Evolutionary conservation across 805 yeast genomes (phyloP).

Genomic region (Ogataea dorogensis): DNA sequence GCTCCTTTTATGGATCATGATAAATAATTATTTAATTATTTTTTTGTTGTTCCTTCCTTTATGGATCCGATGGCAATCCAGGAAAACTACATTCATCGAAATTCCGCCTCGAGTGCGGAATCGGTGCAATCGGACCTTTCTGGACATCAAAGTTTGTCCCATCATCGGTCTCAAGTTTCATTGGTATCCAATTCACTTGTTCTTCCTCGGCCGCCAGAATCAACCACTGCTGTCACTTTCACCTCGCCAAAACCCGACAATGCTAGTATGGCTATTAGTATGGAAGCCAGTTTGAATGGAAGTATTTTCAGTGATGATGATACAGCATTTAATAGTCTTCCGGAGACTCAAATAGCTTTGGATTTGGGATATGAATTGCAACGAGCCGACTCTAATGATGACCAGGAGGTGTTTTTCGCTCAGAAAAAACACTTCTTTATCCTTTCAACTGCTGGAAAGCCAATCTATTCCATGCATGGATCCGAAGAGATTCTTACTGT

Average conservation of each 20-base stretch:
- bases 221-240: slow-evolving; percentile 35
- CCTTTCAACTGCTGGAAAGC: slow-evolving; percentile 83
- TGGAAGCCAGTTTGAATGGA: slow-evolving; percentile 24
- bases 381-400: slow-evolving; percentile 28
- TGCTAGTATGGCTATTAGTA: slow-evolving; percentile 12
- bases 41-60: slow-evolving; percentile 5
- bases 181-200: slow-evolving; percentile 21
- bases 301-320: slow-evolving; percentile 23
- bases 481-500: slow-evolving; percentile 64
- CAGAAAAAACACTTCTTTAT: slow-evolving; percentile 70
- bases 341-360: slow-evolving; percentile 14
- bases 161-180: slow-evolving; percentile 23
- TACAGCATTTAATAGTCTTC: slow-evolving; percentile 13
- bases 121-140: slow-evolving; percentile 7
- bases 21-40: neutral
- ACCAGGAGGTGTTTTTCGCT: slow-evolving; percentile 33
- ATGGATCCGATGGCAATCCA: slow-evolving; percentile 24
- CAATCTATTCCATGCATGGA: slow-evolving; percentile 77
- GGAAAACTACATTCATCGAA: slow-evolving; percentile 25
- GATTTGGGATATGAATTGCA: slow-evolving; percentile 25
- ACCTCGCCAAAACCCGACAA: slow-evolving; percentile 13
- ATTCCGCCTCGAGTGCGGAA: slow-evolving; percentile 4
- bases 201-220: slow-evolving; percentile 25
- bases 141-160: slow-evolving; percentile 5
- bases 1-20: slow-evolving; percentile 7